Percentiles rank a stretch among this genome's conserved stretches.
Evolutionary conservation across 1,284 basidiomycete species (phyloP).

Genomic region (Stygiomarasmius scandens): DNA sequence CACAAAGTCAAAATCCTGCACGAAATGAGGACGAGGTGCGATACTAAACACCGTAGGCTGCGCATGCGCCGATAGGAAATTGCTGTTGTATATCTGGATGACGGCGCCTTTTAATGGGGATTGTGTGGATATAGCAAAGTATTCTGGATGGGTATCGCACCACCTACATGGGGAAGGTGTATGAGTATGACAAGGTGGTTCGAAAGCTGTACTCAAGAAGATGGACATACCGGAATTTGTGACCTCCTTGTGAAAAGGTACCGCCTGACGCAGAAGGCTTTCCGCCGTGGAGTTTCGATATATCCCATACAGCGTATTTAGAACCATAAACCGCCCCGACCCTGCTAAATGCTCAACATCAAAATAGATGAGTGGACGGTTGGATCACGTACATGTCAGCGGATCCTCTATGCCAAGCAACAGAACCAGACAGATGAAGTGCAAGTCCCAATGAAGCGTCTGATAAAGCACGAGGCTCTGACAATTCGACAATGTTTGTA

Average conservation of each 20-base stretch:
- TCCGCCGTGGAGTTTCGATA: slow-evolving; percentile 68
- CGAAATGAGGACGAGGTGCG: no score
- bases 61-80: slow-evolving; percentile 48
- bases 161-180: slow-evolving; percentile 56
- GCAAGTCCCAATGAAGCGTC: slow-evolving; percentile 45
- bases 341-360: no score
- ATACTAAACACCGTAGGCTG: slow-evolving; percentile 62
- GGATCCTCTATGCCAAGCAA: no score
- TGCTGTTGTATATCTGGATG: slow-evolving; percentile 71
- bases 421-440: not conserved
- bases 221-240: slow-evolving; percentile 64
- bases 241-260: slow-evolving; percentile 63
- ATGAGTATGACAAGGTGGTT: slow-evolving; percentile 13
- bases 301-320: slow-evolving; percentile 74
- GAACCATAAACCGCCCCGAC: slow-evolving; percentile 47
- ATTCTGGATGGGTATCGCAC: slow-evolving; percentile 77
- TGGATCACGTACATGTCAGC: no score
- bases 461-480: slow-evolving; percentile 66
- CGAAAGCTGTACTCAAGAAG: slow-evolving; percentile 14
- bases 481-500: slow-evolving; percentile 67
- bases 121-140: slow-evolving; percentile 65
- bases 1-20: slow-evolving; percentile 81
- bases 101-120: slow-evolving; percentile 61
- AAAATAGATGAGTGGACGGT: slow-evolving; percentile 26
- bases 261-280: slow-evolving; percentile 62